Evolutionary conservation across 805 yeast species (phyloP), one percentile per base, ranked within the genome.

Genomic region (Ogataea polymorpha): DNA sequence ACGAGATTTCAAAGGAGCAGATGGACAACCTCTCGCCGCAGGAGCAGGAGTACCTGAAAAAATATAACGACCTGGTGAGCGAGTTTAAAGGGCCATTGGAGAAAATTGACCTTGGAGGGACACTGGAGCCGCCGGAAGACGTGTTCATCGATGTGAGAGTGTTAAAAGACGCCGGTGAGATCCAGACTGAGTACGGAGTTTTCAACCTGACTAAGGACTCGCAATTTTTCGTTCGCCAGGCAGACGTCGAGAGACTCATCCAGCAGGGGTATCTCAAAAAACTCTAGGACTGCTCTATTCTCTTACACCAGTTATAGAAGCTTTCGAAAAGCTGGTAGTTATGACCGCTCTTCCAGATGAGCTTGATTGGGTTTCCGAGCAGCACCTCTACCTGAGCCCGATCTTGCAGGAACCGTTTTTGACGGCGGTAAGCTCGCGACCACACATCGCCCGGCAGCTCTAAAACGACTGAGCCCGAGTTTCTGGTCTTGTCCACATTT

Each of bases 111-210:
- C 65, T 93, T 18, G 78, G 91, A 21, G 98, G 97, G 0, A 79
- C 86, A n/a, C 58, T 93, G 50, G 86, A 77, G 16, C 99, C 99
- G 0, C 98, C 99, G 1, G 77, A 75, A 26, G 95, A 88, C 51
- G 85, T 93, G 21, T 93, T 91, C 53, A 86, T 91, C 8, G 99
- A 91, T 56, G 98, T 93, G 4, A 69, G 99, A 43, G 98, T 91
- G 6, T 64, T 91, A 37, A 85, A 85, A 59, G 95, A 91, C 55
- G 97, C 96, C 0, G 99, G 99, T 2, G 98, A 93, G 58, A 88
- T 91, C 25, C 96, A 90, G 58, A 93, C 99, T 0, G 99, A 91
- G 60, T 91, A 91, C 54, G 99, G 97, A 16, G 96, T 88, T 3
- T 89, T 93, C 66, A 90, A 90, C 54, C 67, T 93, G 49, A 86